Conservation (phyloP, 371 early-diverging fungal species). For the Nosema bombycis region DNA sequence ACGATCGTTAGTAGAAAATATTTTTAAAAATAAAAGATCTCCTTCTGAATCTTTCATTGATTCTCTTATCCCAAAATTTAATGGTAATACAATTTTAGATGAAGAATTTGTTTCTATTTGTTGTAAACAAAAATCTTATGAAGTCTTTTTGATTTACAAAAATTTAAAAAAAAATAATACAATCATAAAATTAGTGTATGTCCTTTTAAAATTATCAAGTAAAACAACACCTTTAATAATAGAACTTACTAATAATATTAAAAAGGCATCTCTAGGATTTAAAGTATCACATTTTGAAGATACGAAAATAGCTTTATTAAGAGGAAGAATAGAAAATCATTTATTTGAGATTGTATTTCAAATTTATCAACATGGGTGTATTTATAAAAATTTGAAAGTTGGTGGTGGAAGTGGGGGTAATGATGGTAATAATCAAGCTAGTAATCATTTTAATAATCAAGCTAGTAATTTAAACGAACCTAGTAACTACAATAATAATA, state of each 20-base stretch:
- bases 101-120: too few species aligned
- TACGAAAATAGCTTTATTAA: neutral
- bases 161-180: conserved; percentile 8
- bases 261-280: conserved; percentile 43
- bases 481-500: too few species aligned
- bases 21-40: too few species aligned
- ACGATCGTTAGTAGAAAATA: too few species aligned
- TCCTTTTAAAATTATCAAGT: conserved; percentile 13
- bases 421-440: too few species aligned
- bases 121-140: conserved; percentile 14
- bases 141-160: conserved; percentile 33
- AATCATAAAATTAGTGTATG: conserved; percentile 28
- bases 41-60: too few species aligned
- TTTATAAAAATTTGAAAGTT: conserved; percentile 42
- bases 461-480: too few species aligned
- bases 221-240: neutral
- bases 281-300: conserved; percentile 15
- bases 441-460: too few species aligned
- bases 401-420: too few species aligned
- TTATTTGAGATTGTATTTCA: conserved; percentile 28
- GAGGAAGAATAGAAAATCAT: neutral
- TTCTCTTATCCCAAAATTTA: too few species aligned
- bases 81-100: too few species aligned
- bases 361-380: conserved; percentile 22
- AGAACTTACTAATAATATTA: conserved; percentile 23